Evolutionary conservation across 2,329 filamentous ascomycete species (phyloP).

Genomic region (Orbilia oligospora): DNA sequence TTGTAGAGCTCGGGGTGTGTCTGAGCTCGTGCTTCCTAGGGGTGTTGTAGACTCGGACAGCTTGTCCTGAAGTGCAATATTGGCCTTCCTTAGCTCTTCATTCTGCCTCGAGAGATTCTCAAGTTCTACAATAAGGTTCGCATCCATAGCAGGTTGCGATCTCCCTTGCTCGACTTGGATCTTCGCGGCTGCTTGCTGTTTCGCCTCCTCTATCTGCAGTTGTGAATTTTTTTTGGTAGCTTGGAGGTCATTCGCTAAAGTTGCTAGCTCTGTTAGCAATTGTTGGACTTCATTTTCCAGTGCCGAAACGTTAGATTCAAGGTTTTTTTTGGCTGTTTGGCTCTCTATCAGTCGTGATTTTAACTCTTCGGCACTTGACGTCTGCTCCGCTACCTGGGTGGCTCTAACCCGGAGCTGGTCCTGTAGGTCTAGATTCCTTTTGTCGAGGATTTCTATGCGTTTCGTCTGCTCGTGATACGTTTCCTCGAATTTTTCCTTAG

Average conservation of each 20-base stretch:
- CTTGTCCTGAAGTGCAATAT: conserved; percentile 38
- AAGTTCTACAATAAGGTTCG: conserved; percentile 66
- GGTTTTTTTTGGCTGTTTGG: conserved; percentile 1
- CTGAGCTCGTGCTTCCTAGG: conserved; percentile 60
- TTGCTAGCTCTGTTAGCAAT: conserved; percentile 46
- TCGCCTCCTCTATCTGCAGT: conserved; percentile 58
- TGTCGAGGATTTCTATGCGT: conserved; percentile 23
- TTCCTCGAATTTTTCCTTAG: neutral
- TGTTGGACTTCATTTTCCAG: conserved; percentile 65
- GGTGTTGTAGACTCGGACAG: conserved; percentile 9
- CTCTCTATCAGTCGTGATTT: conserved; percentile 33
- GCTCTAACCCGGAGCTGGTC: conserved; percentile 61
- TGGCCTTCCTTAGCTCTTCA: conserved; percentile 60
- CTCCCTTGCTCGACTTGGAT: conserved; percentile 67
- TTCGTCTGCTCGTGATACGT: conserved; percentile 16
- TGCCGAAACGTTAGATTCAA: conserved; percentile 27
- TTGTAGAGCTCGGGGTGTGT: conserved; percentile 65
- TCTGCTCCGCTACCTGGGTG: conserved; percentile 56
- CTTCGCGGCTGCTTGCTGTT: conserved; percentile 63
- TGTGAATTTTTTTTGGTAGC: conserved; percentile 40
- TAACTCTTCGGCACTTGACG: neutral
- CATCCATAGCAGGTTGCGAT: conserved; percentile 63
- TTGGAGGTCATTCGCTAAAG: conserved; percentile 28
- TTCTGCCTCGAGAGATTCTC: conserved; percentile 66
- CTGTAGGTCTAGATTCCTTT: conserved; percentile 63